These are phyloP conservation scores for Arabis hirsuta DNA, from an alignment of 345 rosid genomes.

Conservation along the genomic window DNA sequence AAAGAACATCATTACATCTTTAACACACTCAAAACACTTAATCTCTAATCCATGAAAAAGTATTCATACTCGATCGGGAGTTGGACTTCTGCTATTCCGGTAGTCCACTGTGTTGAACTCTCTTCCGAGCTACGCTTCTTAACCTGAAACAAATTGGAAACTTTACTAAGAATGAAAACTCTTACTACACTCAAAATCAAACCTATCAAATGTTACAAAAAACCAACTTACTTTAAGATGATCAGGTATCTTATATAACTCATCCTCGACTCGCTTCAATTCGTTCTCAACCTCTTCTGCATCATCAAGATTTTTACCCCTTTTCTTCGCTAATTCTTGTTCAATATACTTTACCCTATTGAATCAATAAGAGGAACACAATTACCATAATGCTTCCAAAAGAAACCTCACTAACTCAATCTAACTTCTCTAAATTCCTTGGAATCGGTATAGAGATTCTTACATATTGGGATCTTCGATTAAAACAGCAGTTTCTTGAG, in stretches of 20 bases:
- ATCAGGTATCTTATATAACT: constrained; percentile 86
- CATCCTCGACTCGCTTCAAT: constrained; percentile 79
- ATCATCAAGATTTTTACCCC: constrained; percentile 63
- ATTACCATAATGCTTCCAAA: neutral
- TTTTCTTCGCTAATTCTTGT: constrained; percentile 89
- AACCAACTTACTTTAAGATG: constrained; percentile 77
- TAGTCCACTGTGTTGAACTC: constrained; percentile 99
- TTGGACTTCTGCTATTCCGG: constrained; percentile 97
- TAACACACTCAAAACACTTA: neutral
- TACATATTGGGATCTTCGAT: constrained; percentile 97
- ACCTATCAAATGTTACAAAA: constrained; percentile 13
- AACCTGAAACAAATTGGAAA: constrained; percentile 52
- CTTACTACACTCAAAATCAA: neutral
- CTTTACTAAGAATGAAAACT: neutral
- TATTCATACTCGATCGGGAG: constrained; percentile 85
- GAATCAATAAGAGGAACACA: constrained; percentile 3
- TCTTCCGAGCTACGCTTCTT: constrained; percentile 88
- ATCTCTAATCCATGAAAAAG: neutral
- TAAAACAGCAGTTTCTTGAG: constrained; percentile 96
- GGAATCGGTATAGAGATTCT: neutral
- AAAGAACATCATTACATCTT: neutral
- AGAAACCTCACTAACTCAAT: constrained; percentile 9
- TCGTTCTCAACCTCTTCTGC: constrained; percentile 70
- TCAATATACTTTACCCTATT: constrained; percentile 81
- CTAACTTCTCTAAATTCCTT: neutral